Evolutionary conservation across 2,329 filamentous ascomycete species (phyloP), one percentile per base, ranked within the genome.

Genomic region (Amauroascus niger): DNA sequence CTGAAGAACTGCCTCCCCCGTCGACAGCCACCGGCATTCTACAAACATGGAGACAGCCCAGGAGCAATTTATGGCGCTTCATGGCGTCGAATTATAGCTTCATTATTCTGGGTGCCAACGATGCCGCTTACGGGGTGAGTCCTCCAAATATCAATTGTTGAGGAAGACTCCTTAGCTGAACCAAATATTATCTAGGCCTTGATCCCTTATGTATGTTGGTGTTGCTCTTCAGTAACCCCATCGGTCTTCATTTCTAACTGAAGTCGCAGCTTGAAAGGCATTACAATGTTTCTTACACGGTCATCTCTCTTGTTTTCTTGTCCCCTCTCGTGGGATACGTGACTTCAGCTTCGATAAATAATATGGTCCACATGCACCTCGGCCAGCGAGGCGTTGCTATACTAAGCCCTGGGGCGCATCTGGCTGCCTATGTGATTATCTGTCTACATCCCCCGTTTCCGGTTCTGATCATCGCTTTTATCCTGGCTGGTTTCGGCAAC

Each of bases 361-460:
- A 74, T 56, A 56, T 55, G 32, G 62, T 76, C 33, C 74, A 76
- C 61, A 62, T 65, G 52, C 61, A 58, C 18, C 57, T 70, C 48
- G 86, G 87, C 35, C 86, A 88, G 64, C 76, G 83, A 26, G 87
- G 86, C 11, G 78, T 89, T n/a, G 84, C 84, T 18, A 63, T 87
- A 49, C 64, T 87, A 1, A 81, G 77, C 0, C 81, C 84, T 0
- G 53, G 75, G 9, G 80, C 77, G 58, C 84, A 87, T 61, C 63
- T 88, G 7, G 59, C 82, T 22, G 79, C 83, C 16, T 88, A 87
- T 62, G 67, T 84, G 22, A 72, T 84, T 26, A 76, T 87, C 53
- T 76, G 78, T 6, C 67, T 83, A 7, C 86, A 87, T 64, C 85
- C 84, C 1, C 83, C 83, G 0, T 88, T 82, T 61, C 79, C 82